Conservation (phyloP, 345 rosid species). For the Litchi chinensis region DNA sequence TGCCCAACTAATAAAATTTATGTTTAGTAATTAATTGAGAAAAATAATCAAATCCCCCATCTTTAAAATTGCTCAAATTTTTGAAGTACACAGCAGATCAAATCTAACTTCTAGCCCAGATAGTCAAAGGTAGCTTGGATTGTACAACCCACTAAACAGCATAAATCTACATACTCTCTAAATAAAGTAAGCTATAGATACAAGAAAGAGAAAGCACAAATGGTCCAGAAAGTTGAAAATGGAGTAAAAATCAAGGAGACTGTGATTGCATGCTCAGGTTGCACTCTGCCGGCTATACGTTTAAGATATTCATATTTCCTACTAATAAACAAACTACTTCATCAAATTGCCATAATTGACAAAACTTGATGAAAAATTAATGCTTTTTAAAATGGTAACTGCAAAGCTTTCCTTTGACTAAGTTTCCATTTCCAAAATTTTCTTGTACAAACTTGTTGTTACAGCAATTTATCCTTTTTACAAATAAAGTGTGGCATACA, state of each 20-base stretch:
- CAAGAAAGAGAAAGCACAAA: background rate
- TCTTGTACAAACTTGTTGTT: background rate
- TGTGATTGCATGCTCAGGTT: conserved; percentile 13
- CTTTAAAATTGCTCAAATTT: background rate
- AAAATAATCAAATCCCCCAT: conserved; percentile 1
- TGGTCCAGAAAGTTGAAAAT: conserved; percentile 14
- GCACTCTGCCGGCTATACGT: background rate
- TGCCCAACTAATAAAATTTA: background rate
- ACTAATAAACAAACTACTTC: background rate
- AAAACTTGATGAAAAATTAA: background rate
- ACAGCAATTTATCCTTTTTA: background rate
- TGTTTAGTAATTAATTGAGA: background rate
- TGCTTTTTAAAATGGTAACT: background rate
- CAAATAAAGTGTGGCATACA: background rate
- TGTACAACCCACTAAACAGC: conserved; percentile 17
- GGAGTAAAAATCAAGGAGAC: background rate
- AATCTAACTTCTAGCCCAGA: conserved; percentile 3
- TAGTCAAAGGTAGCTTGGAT: conserved; percentile 20
- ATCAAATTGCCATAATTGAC: background rate
- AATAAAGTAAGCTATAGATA: background rate
- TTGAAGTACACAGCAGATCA: conserved; percentile 1
- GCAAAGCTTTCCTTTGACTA: background rate
- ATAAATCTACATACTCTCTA: background rate
- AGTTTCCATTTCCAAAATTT: background rate
- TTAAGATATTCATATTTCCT: background rate